Evolutionary conservation across 2,329 filamentous ascomycete species (phyloP).

Genomic region (Calonectria pseudoreteaudii): DNA sequence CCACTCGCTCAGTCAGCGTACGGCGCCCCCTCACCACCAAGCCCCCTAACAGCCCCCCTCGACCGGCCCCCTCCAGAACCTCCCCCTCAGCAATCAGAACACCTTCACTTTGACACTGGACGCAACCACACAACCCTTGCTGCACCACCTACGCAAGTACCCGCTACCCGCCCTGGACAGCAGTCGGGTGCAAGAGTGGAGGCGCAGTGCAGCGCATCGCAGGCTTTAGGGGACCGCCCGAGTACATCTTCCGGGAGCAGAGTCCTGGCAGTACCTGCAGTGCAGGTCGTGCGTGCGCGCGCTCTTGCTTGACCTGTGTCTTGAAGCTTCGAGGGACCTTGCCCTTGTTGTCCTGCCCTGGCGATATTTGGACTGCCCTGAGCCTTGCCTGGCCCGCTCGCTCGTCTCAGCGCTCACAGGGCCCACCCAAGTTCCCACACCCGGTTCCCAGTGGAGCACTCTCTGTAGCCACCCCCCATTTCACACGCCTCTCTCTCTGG

Average conservation of each 20-base stretch:
- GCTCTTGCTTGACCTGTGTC: constrained; percentile 17
- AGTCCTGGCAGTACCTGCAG: constrained; percentile 10
- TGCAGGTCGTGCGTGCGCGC: constrained; percentile 2
- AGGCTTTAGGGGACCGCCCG: not conserved
- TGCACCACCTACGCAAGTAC: constrained; percentile 23
- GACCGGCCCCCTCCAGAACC: not conserved
- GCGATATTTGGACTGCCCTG: constrained; percentile 27
- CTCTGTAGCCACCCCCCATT: constrained; percentile 23
- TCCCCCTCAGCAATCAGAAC: not conserved
- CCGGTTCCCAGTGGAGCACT: constrained; percentile 5
- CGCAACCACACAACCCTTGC: constrained; percentile 37
- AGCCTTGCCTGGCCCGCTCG: constrained; percentile 28
- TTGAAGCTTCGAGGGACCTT: constrained; percentile 4
- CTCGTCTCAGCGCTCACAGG: constrained; percentile 38
- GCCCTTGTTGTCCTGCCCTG: constrained; percentile 21
- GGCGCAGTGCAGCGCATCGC: constrained; percentile 4
- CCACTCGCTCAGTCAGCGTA: constrained; percentile 19
- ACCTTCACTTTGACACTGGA: not conserved
- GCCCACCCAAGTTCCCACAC: constrained; percentile 12
- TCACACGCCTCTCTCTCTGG: constrained; percentile 22
- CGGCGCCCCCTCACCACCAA: not conserved
- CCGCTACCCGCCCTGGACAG: constrained; percentile 13
- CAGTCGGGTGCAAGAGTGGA: constrained; percentile 12
- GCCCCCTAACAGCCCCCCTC: constrained; percentile 13
- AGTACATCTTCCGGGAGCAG: not conserved